Evolutionary conservation across 192 early-diverging fungal genomes (phyloP).

Genomic region (Coemansia sp.): DNA sequence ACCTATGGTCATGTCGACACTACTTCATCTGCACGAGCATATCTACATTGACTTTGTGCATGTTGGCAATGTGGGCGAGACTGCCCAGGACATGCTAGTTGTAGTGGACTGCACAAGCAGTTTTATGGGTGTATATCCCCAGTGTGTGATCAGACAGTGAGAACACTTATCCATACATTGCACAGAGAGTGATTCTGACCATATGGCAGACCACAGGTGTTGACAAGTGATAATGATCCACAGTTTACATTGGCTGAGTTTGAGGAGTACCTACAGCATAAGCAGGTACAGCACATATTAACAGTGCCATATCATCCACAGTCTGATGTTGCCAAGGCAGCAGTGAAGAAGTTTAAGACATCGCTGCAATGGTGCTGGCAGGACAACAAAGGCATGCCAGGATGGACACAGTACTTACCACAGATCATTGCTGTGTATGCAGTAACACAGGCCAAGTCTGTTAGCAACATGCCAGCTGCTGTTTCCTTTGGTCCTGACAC

Average conservation of each 20-base stretch:
- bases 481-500: slow-evolving; percentile 1
- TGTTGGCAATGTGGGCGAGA: slow-evolving; percentile 12
- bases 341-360: slow-evolving; percentile 24
- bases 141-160: slow-evolving; percentile 2
- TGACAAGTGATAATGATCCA: slow-evolving; percentile 31
- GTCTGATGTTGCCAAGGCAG: slow-evolving; percentile 23
- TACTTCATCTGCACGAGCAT: slow-evolving; percentile 7
- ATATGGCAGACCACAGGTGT: neutral
- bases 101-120: slow-evolving; percentile 15
- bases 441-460: slow-evolving; percentile 1
- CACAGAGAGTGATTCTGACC: slow-evolving; percentile 1
- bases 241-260: slow-evolving; percentile 11
- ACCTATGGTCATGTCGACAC: neutral
- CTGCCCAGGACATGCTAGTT: slow-evolving; percentile 13
- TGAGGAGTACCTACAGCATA: neutral
- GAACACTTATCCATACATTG: neutral
- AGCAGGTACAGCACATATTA: neutral
- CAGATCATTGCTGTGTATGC: slow-evolving; percentile 19
- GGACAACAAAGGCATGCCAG: neutral
- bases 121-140: slow-evolving; percentile 21
- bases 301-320: slow-evolving; percentile 19
- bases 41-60: slow-evolving; percentile 25
- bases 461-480: neutral
- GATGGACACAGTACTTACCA: slow-evolving; percentile 17
- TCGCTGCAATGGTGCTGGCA: slow-evolving; percentile 10